Evolutionary conservation across 1,284 basidiomycete genomes (phyloP), one percentile per base, ranked within the genome.

Genomic region (Thecaphora thlaspeos): DNA sequence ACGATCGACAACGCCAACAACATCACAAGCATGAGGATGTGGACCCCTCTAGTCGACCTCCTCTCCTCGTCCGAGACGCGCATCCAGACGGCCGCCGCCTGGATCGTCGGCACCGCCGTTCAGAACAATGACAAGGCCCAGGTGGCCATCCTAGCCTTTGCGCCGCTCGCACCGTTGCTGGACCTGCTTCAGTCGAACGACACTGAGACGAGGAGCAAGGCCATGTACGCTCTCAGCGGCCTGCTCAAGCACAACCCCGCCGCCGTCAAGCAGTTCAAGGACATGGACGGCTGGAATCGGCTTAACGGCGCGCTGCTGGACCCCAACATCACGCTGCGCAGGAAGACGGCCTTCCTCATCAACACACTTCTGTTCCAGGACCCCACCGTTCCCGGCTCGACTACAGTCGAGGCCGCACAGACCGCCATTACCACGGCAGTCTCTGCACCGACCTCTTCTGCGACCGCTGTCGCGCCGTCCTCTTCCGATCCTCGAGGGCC

Each of bases 1-100:
- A 84, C 86, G 42, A 91, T 98, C 52, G 94, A 98, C 75, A 98
- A 98, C 78, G 93, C 94, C 2, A 96, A 92, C 76, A 87, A 97
- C 80, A 83, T 98, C 46, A 84, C 85, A 50, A 86, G 86, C 51
- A 80, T 97, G 70, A 84, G 87, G 57, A 85, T 98, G 80, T 97
- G 94, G 93, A 82, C 85, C 46, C 86, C 89, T 0, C 76, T 98
- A 2, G 84, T 93, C 38, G 73, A 78, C 4, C 81, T 96, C 10
- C 78, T 93, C 1, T 82, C 84, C 4, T 75, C 85, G 1, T 81
- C 87, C 5, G 82, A 85, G 23, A 81, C 81, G 11, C 34, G 53
- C 36, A 84, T 96, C 30, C 86, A 86, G 63, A 81, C 84, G 44
- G 87, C 90, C 52, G 85, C 87, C 0, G 82, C 92, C 12, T 97